Evolutionary conservation across 2,329 filamentous ascomycete species (phyloP), one percentile per base, ranked within the genome.

Genomic region (Ascomycota sp.): DNA sequence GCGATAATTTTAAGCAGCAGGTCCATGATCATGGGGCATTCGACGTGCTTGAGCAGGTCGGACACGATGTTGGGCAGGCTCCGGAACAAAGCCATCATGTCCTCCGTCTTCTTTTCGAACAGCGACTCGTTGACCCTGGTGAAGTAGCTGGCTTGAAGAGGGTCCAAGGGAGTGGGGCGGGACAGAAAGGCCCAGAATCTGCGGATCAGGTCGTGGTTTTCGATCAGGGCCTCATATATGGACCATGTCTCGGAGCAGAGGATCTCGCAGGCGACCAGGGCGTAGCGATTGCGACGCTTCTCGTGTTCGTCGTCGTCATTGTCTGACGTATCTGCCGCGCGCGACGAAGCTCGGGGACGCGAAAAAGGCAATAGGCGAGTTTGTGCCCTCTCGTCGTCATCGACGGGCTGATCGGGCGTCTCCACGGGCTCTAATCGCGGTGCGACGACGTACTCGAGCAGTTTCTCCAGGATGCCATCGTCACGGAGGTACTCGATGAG

Each of bases 1-100:
- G 82, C 93, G 45, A 98, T 93, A 35, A 95, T 94, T 54, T 95
- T 95, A 38, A 98, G 63, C 30, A 98, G 57, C 13, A 98, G 61
- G 50, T 98, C 89, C 89, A 98, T 98, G 24, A 98, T 75, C 76
- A 94, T 92, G 0, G 89, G 86, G 42, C 82, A 93, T 50, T 98
- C 89, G 22, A 98, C 82, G 50, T 98, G 89, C 43, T 78, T 76
- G 33, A 98, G 64, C 57, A 98, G 77, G 38, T 83, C 74, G 9
- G 79, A 64, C 15, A 98, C 71, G 25, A 89, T 78, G 31, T 75
- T 70, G 22, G 89, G 77, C 29, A 93, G 57, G 2, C 72, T 75
- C 50, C 83, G 91, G 52, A 98, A 71, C 36, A 98, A 73, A 12
- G 75, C 72, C 40, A 95, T 63, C 86, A 95, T 98, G 38, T 94